A percentile compares a stretch with the other conserved stretches of the same genome.
Evolutionary conservation across 2,329 filamentous ascomycete genomes (phyloP).

Genomic region (Cadophora gregata): DNA sequence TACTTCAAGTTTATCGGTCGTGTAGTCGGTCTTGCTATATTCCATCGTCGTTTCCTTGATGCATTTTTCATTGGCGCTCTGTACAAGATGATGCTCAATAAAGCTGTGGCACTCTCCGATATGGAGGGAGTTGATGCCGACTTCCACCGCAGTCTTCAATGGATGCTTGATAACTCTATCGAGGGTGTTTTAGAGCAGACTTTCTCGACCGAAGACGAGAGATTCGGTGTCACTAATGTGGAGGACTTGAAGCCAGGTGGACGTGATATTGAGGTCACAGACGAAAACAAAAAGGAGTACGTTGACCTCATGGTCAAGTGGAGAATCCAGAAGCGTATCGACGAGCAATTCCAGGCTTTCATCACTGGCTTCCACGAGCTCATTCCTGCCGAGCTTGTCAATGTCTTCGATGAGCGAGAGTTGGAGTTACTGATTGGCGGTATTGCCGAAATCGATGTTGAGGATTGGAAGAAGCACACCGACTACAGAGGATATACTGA

Average conservation of each 20-base stretch:
- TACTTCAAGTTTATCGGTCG: conserved; percentile 99
- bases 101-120: conserved; percentile 87
- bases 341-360: conserved; percentile 98
- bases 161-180: conserved; percentile 98
- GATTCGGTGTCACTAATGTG: conserved; percentile 92
- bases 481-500: conserved; percentile 99
- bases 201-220: conserved; percentile 96
- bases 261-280: conserved; percentile 92
- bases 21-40: conserved; percentile 95
- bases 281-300: conserved; percentile 99
- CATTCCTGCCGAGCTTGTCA: conserved; percentile 94
- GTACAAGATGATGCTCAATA: conserved; percentile 99
- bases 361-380: conserved; percentile 97
- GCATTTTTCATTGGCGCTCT: conserved; percentile 99
- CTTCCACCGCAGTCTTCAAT: conserved; percentile 94
- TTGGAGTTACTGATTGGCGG: conserved; percentile 95
- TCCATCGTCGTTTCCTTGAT: conserved; percentile 96
- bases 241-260: conserved; percentile 93
- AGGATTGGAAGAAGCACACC: conserved; percentile 99
- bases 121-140: conserved; percentile 99
- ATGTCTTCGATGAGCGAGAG: conserved; percentile 98
- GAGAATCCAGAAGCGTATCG: conserved; percentile 98
- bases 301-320: conserved; percentile 98
- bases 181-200: conserved; percentile 93
- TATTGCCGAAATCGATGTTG: conserved; percentile 99